phyloP scores from a whole-genome alignment of 176 grass and related monocot genomes.

The Alopecurus myosuroides region DNA sequence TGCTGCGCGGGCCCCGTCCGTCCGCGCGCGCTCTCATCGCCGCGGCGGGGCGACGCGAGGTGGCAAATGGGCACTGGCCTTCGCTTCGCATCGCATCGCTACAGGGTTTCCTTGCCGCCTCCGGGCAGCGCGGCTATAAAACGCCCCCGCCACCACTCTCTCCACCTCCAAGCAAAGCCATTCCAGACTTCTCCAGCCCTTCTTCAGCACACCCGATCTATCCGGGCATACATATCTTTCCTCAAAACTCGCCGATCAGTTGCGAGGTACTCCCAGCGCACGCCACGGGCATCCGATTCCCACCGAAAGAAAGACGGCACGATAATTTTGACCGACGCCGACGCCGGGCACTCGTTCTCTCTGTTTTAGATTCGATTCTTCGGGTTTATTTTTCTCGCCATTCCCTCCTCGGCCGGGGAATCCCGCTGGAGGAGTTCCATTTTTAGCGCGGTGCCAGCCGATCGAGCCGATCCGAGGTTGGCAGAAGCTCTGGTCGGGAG shows the following conservation, averaged over 20 bases:
- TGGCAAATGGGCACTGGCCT: not conserved
- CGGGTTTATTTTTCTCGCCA: too few relatives aligned
- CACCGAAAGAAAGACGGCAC: not conserved
- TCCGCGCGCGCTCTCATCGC: not conserved
- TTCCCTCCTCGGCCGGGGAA: not conserved
- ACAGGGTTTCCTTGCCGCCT: not conserved
- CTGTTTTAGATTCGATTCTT: not conserved
- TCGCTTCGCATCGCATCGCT: not conserved
- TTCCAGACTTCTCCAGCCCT: not conserved
- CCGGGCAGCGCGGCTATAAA: slow-evolving; percentile 28
- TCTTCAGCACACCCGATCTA: not conserved
- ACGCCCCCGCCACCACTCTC: not conserved
- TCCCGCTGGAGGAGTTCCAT: slow-evolving; percentile 19
- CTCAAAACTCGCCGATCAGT: not conserved
- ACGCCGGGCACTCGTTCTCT: not conserved
- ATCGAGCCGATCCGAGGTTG: not conserved
- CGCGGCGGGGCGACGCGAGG: slow-evolving; percentile 20
- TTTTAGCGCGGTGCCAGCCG: slow-evolving; percentile 31
- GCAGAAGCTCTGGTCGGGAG: not conserved
- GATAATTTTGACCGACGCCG: not conserved
- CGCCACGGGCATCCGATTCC: slow-evolving; percentile 4
- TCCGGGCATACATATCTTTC: too few relatives aligned
- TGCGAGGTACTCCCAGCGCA: not conserved
- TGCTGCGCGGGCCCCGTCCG: not conserved
- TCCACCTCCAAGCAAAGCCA: not conserved